Percentiles rank a stretch among this genome's conserved stretches.
Evolutionary conservation across 2,329 filamentous ascomycete genomes (phyloP).

Genomic region (Aspergillus costaricaensis): DNA sequence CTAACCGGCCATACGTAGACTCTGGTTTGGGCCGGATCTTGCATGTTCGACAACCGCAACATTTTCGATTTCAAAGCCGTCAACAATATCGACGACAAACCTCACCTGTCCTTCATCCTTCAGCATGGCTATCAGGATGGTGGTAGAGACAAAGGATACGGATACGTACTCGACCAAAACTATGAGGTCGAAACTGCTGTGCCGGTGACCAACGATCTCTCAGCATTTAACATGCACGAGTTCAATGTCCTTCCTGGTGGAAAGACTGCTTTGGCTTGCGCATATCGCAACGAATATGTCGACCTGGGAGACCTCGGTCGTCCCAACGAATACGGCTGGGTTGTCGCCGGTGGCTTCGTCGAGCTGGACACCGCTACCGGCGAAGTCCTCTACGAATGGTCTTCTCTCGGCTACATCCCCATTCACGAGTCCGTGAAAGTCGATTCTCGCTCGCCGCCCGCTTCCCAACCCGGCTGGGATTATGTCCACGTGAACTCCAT

Average conservation of each 20-base stretch:
- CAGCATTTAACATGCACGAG: constrained; percentile 45
- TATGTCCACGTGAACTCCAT: constrained; percentile 45
- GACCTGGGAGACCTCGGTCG: constrained; percentile 34
- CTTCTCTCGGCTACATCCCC: constrained; percentile 34
- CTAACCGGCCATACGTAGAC: constrained; percentile 14
- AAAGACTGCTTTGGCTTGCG: constrained; percentile 35
- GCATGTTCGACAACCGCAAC: constrained; percentile 49
- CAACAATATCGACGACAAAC: constrained; percentile 44
- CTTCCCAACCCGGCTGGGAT: constrained; percentile 31
- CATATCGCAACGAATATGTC: constrained; percentile 26
- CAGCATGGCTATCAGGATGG: constrained; percentile 31
- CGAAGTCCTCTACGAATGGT: constrained; percentile 41
- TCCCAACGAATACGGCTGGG: constrained; percentile 33
- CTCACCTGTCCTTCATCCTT: constrained; percentile 53
- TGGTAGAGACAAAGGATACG: constrained; percentile 46
- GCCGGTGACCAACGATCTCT: constrained; percentile 28
- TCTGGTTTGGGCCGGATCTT: constrained; percentile 53
- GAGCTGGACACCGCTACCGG: constrained; percentile 41
- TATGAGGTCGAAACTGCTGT: constrained; percentile 47
- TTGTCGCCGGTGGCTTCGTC: constrained; percentile 39
- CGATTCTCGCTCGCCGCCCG: constrained; percentile 5
- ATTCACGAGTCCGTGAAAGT: constrained; percentile 36
- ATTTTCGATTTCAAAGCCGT: constrained; percentile 52
- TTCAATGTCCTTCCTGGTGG: constrained; percentile 42
- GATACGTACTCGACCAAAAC: constrained; percentile 51